Percentiles rank a stretch among this genome's conserved stretches.
Evolutionary conservation across 2,329 filamentous ascomycete genomes (phyloP).

Genomic region (Aspergillus quadricinctus): DNA sequence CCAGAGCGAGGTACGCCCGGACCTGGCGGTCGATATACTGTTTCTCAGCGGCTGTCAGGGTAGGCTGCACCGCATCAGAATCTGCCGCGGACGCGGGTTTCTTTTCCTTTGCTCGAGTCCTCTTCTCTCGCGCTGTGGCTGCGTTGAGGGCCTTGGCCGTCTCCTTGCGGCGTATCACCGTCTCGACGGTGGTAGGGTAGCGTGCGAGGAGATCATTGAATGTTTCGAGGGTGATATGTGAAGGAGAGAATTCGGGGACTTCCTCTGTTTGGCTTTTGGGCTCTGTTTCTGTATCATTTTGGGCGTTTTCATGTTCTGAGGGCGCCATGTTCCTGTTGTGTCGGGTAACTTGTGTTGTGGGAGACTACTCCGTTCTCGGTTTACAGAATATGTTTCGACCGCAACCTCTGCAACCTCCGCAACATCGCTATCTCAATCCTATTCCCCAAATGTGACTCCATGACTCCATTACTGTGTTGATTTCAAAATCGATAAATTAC

Average conservation of each 20-base stretch:
- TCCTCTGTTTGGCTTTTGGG: not conserved
- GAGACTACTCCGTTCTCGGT: not conserved
- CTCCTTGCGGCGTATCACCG: slow-evolving; percentile 21
- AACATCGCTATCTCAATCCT: not conserved
- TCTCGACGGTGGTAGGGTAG: slow-evolving; percentile 24
- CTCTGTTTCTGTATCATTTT: not conserved
- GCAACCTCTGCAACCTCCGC: not conserved
- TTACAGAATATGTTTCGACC: not conserved
- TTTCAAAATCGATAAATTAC: not conserved
- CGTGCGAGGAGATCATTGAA: slow-evolving; percentile 23
- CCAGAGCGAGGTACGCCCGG: slow-evolving; percentile 28
- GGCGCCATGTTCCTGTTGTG: not conserved
- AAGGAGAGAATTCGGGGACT: slow-evolving; percentile 16
- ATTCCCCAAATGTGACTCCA: not conserved
- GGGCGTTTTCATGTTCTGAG: not conserved
- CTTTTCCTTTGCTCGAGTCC: slow-evolving; percentile 2
- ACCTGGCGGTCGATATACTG: slow-evolving; percentile 10
- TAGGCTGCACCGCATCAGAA: not conserved
- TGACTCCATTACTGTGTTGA: not conserved
- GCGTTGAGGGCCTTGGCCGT: slow-evolving; percentile 9
- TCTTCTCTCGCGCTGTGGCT: not conserved
- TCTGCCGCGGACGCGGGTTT: not conserved
- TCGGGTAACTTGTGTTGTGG: not conserved
- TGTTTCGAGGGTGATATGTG: slow-evolving; percentile 20
- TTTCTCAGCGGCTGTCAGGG: not conserved